These are phyloP conservation scores for Lyophyllum shimeji DNA, from an alignment of 768 basidiomycete species.

Conservation along the genomic window DNA sequence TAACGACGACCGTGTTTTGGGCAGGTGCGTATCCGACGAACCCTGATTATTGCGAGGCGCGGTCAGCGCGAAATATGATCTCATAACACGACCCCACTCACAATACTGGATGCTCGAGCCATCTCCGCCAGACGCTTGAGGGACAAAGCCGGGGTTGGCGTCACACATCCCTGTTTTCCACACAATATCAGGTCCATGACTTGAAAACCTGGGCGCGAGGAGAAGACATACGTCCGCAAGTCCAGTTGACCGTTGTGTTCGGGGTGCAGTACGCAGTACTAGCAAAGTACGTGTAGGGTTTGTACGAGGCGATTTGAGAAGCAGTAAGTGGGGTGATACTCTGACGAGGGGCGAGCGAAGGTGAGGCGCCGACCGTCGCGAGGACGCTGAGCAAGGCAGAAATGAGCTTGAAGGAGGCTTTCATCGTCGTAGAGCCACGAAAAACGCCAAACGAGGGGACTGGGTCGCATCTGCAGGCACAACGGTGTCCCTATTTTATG, in stretches of 20 bases:
- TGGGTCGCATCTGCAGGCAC: no score
- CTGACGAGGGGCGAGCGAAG: slow-evolving; percentile 8
- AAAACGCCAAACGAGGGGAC: no score
- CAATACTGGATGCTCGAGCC: slow-evolving; percentile 39
- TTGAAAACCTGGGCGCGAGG: no score
- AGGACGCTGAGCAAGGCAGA: no score
- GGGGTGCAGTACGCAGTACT: slow-evolving; percentile 42
- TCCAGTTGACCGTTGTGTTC: slow-evolving; percentile 40
- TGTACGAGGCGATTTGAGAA: slow-evolving; percentile 35
- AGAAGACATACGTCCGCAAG: slow-evolving; percentile 37
- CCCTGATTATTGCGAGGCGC: slow-evolving; percentile 8
- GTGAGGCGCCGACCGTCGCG: no score
- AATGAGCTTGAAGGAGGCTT: no score
- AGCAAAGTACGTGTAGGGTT: slow-evolving; percentile 43
- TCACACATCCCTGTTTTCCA: slow-evolving; percentile 41
- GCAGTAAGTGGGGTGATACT: slow-evolving; percentile 30
- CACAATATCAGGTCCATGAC: no score
- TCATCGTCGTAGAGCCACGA: no score
- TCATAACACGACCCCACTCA: slow-evolving; percentile 21
- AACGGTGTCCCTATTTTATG: no score
- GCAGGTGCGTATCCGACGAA: slow-evolving; percentile 30
- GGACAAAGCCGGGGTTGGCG: slow-evolving; percentile 40
- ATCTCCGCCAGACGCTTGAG: slow-evolving; percentile 45
- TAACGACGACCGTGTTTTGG: slow-evolving; percentile 37
- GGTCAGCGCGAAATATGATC: no score